Conservation (phyloP, 2,329 filamentous ascomycete species). For the Nemania diffusa region DNA sequence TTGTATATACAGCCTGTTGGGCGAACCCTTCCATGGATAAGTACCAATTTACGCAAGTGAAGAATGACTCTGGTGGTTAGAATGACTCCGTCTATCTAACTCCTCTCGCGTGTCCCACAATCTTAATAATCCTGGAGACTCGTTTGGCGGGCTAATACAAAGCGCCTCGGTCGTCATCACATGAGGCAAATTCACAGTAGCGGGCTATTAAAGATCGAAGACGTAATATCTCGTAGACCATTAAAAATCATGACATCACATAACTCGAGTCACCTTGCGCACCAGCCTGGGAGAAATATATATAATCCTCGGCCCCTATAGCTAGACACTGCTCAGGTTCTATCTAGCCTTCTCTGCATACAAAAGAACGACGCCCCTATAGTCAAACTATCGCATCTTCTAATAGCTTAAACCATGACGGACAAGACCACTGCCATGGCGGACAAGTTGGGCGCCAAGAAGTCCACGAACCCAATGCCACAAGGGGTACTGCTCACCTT, state of each 20-base stretch:
- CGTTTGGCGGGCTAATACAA: neutral
- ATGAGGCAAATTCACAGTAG: neutral
- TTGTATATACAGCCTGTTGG: too few species aligned
- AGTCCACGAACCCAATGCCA: slow-evolving; percentile 21
- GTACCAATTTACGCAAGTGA: too few species aligned
- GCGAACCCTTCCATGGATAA: too few species aligned
- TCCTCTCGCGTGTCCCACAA: too few species aligned
- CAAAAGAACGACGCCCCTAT: neutral
- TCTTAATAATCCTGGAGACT: too few species aligned
- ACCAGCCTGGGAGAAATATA: neutral
- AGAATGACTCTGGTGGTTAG: too few species aligned
- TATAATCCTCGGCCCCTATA: neutral
- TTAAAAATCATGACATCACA: slow-evolving; percentile 30
- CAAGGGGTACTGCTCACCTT: slow-evolving; percentile 7
- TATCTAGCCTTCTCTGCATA: neutral
- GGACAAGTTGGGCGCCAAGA: slow-evolving; percentile 25
- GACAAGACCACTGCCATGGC: slow-evolving; percentile 29
- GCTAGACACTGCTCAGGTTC: neutral
- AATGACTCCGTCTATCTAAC: too few species aligned
- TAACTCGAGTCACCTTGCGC: neutral
- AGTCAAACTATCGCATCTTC: neutral
- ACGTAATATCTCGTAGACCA: slow-evolving; percentile 21
- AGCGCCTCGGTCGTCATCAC: neutral
- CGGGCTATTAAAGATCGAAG: slow-evolving; percentile 23
- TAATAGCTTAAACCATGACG: slow-evolving; percentile 16